Evolutionary conservation across 257 asterid genomes (phyloP).

Genomic region (Knoxia roxburghii): DNA sequence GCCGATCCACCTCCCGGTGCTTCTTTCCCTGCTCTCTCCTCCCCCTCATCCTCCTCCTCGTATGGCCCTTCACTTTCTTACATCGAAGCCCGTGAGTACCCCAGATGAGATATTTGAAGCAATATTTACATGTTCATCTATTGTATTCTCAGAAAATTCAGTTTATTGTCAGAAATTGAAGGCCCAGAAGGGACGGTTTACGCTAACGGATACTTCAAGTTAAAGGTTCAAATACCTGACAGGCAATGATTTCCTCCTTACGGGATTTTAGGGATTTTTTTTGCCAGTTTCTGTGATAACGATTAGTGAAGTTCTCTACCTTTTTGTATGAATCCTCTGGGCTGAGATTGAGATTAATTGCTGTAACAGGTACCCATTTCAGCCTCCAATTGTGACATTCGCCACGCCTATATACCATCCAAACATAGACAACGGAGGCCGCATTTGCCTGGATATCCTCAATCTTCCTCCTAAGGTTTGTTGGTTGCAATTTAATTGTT

Average conservation of each 20-base stretch:
- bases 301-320: neutral
- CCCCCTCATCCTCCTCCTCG: conserved; percentile 15
- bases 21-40: conserved; percentile 60
- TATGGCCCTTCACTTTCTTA: conserved; percentile 45
- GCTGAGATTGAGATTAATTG: conserved; percentile 2
- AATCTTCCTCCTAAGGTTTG: conserved; percentile 88
- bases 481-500: neutral
- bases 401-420: conserved; percentile 80
- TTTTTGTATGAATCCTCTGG: neutral
- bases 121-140: neutral
- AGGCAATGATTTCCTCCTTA: conserved; percentile 28
- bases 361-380: conserved; percentile 66
- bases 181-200: conserved; percentile 81
- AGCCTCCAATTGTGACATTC: conserved; percentile 79
- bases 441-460: conserved; percentile 90
- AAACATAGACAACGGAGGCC: conserved; percentile 82
- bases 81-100: conserved; percentile 48
- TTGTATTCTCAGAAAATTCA: neutral
- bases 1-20: conserved; percentile 81
- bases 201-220: conserved; percentile 54
- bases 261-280: neutral
- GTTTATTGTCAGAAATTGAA: conserved; percentile 39
- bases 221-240: conserved; percentile 71
- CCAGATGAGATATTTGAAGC: neutral
- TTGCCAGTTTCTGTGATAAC: neutral